Evolutionary conservation across 1,139 yeast species (phyloP), one percentile per base, ranked within the genome.

Genomic region (Candida dubliniensis): DNA sequence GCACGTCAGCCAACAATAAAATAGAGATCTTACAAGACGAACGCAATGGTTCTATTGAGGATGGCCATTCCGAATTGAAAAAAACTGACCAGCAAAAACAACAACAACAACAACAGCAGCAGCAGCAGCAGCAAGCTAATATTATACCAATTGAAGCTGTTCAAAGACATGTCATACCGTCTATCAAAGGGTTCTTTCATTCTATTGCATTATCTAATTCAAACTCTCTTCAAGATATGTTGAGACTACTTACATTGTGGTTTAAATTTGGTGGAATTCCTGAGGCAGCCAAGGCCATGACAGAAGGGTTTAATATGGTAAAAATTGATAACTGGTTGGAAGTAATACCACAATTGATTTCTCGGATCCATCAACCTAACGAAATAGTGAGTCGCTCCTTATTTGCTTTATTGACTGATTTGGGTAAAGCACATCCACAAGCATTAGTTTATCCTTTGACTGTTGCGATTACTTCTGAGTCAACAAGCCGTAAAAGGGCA

Each of bases 391-490:
- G 95, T 52, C 75, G 84, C 42, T 81, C 96, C 0, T 74, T 95
- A 45, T 81, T 89, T 56, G 88, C 91, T 0, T 69, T 95, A 33
- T 71, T 95, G 50, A 80, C 96, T 2, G 96, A 90, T 55, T 71
- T 95, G 30, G 99, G 99, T 40, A 84, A 87, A 54, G 95, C 93
- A 1, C 98, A 95, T 64, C 99, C 99, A 0, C 99, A 95, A 60
- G 97, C 98, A 0, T 76, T 95, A 56, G 95, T 93, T 3, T 91
- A 90, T 59, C 99, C 99, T 3, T 73, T 95, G 49, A 93, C 96
- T 2, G 99, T 95, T 47, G 97, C 99, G 6, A 90, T 91, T 39
- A 91, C 95, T 50, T 88, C 97, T 0, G 97, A 93, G 54, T 87
- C 96, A 52, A 81, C 87, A 23, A 86, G 85, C 14, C 80, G 99